Percentiles rank a stretch among this genome's conserved stretches.
Evolutionary conservation across 495 filamentous ascomycete species (phyloP).

Genomic region (Rusavskia elegans): DNA sequence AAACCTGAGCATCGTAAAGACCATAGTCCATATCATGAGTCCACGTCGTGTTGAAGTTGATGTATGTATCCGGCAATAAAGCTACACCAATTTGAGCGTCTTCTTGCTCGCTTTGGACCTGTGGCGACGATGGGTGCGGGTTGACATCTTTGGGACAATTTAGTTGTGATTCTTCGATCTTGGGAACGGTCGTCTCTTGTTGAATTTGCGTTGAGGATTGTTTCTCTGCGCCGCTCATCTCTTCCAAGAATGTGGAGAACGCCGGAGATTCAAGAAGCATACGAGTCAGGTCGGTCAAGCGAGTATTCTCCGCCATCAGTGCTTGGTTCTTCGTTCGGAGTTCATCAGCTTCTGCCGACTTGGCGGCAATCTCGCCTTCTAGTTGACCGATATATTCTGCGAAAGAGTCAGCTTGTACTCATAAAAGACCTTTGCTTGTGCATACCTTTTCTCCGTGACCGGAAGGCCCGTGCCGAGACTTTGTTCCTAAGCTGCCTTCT

Average conservation of each 20-base stretch:
- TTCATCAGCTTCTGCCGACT: conserved; percentile 56
- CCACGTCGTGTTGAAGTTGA: conserved; percentile 41
- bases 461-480: conserved; percentile 92
- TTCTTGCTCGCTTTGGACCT: conserved; percentile 38
- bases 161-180: conserved; percentile 22
- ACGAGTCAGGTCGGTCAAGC: conserved; percentile 59
- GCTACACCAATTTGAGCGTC: conserved; percentile 45
- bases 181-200: conserved; percentile 17
- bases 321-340: conserved; percentile 54
- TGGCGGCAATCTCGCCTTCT: conserved; percentile 64
- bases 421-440: conserved; percentile 13
- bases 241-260: conserved; percentile 67
- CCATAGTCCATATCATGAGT: conserved; percentile 35
- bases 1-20: conserved; percentile 60
- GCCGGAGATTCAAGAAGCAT: conserved; percentile 76
- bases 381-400: conserved; percentile 88
- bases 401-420: conserved; percentile 17
- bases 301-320: conserved; percentile 65
- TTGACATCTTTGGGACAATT: conserved; percentile 46
- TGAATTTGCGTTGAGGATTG: conserved; percentile 19
- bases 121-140: conserved; percentile 33
- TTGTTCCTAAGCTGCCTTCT: conserved; percentile 92
- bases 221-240: conserved; percentile 37
- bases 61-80: conserved; percentile 58
- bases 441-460: conserved; percentile 85